phyloP scores from a whole-genome alignment of 2,329 filamentous ascomycete genomes.

The Xylariomycetidae sp. region DNA sequence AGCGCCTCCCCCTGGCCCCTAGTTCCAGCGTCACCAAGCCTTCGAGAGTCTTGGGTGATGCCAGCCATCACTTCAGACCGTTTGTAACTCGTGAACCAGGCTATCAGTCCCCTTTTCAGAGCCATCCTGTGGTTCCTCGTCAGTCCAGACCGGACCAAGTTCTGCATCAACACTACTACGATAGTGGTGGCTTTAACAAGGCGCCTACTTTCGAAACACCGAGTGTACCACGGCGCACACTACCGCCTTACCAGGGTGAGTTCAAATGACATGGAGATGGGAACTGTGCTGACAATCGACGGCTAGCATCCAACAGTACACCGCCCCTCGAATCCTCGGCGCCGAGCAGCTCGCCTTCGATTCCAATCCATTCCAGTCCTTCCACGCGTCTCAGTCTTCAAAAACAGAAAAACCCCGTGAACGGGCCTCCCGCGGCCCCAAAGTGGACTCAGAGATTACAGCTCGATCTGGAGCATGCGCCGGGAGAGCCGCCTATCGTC shows the following conservation, averaged over 20 bases:
- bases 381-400: slow-evolving; percentile 18
- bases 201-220: too few relatives aligned
- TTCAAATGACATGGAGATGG: too few relatives aligned
- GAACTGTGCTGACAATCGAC: too few relatives aligned
- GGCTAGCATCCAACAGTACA: slow-evolving; percentile 12
- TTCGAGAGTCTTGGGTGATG: slow-evolving; percentile 23
- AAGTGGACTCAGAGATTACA: slow-evolving; percentile 16
- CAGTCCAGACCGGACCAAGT: too few relatives aligned
- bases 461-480: slow-evolving; percentile 21
- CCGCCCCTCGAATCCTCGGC: slow-evolving; percentile 11
- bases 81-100: slow-evolving; percentile 11
- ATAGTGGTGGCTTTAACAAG: slow-evolving; percentile 10
- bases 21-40: slow-evolving; percentile 7
- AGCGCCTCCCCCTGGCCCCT: slow-evolving; percentile 17
- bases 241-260: too few relatives aligned
- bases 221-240: too few relatives aligned
- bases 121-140: too few relatives aligned
- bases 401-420: slow-evolving; percentile 9
- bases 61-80: slow-evolving; percentile 25
- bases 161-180: slow-evolving; percentile 7
- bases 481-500: slow-evolving; percentile 27
- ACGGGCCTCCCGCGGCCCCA: slow-evolving; percentile 8
- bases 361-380: slow-evolving; percentile 22
- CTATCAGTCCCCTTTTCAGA: slow-evolving; percentile 13
- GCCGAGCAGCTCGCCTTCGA: slow-evolving; percentile 19